Conservation (phyloP, 768 basidiomycete species). For the Boletales sp. region DNA sequence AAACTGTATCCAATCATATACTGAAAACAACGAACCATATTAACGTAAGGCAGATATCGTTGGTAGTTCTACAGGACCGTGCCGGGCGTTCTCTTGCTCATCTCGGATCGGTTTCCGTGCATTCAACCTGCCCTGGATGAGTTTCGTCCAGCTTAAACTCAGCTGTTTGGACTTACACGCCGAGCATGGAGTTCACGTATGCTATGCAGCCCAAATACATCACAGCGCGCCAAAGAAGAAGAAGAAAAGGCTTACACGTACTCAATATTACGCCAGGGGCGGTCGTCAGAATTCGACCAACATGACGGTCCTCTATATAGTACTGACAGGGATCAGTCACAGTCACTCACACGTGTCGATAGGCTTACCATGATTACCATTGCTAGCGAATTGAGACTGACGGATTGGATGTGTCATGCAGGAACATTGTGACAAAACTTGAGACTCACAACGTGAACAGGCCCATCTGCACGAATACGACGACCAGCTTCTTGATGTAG, state of each 20-base stretch:
- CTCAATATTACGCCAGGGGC: conserved; percentile 12
- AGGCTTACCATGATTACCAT: neutral
- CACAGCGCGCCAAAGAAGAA: neutral
- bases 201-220: conserved; percentile 4
- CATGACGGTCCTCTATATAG: neutral
- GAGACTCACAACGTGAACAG: conserved; percentile 13
- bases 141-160: too few species aligned
- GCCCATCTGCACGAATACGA: too few species aligned
- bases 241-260: conserved; percentile 5
- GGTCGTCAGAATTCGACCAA: neutral
- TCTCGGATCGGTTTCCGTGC: conserved; percentile 10
- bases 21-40: neutral
- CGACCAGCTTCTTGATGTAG: conserved; percentile 1
- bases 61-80: conserved; percentile 2
- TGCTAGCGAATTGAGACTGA: too few species aligned
- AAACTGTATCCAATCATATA: too few species aligned
- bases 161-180: conserved; percentile 10
- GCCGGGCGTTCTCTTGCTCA: neutral
- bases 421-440: too few species aligned
- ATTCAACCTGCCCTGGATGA: conserved; percentile 2
- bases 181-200: conserved; percentile 22
- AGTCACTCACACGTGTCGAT: conserved; percentile 6
- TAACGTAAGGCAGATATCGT: conserved; percentile 4
- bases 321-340: conserved; percentile 8
- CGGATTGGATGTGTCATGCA: too few species aligned